Conservation (phyloP, 305 asterid genomes). For the Fraxinus baroniana region DNA sequence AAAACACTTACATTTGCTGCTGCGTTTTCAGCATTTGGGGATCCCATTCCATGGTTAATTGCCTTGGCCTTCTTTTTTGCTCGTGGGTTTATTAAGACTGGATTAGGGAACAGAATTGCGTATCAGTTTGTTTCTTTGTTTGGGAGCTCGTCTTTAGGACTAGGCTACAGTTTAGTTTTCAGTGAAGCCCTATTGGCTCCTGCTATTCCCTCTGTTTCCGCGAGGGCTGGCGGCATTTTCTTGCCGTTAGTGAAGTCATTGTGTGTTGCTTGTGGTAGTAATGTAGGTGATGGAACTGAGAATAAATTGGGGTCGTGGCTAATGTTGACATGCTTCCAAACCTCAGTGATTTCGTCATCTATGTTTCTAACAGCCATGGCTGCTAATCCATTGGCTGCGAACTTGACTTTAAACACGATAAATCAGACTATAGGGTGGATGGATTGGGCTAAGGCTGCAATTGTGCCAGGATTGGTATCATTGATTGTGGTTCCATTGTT, state of each 20-base stretch:
- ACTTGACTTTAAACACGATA: constrained; percentile 68
- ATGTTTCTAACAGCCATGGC: constrained; percentile 99
- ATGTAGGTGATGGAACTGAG: constrained; percentile 92
- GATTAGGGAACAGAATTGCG: constrained; percentile 80
- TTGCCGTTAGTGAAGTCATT: constrained; percentile 84
- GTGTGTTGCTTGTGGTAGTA: constrained; percentile 91
- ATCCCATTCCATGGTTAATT: constrained; percentile 93
- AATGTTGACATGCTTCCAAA: constrained; percentile 91
- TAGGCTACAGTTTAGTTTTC: constrained; percentile 90
- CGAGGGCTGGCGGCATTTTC: constrained; percentile 93
- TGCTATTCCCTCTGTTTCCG: constrained; percentile 93
- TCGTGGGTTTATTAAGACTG: constrained; percentile 61
- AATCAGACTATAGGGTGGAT: constrained; percentile 79
- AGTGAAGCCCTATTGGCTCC: constrained; percentile 95
- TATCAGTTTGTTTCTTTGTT: constrained; percentile 84
- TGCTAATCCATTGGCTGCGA: constrained; percentile 93
- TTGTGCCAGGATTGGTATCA: constrained; percentile 84
- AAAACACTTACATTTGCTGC: constrained; percentile 86
- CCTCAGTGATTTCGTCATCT: constrained; percentile 88
- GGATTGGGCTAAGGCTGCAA: constrained; percentile 99
- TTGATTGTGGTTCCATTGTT: constrained; percentile 75
- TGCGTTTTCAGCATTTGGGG: constrained; percentile 94
- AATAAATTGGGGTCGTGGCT: constrained; percentile 85
- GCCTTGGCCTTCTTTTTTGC: constrained; percentile 95
- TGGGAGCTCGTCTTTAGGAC: constrained; percentile 83